phyloP scores from a whole-genome alignment of 148 eudicot genomes.

The Fagopyrum esculentum region DNA sequence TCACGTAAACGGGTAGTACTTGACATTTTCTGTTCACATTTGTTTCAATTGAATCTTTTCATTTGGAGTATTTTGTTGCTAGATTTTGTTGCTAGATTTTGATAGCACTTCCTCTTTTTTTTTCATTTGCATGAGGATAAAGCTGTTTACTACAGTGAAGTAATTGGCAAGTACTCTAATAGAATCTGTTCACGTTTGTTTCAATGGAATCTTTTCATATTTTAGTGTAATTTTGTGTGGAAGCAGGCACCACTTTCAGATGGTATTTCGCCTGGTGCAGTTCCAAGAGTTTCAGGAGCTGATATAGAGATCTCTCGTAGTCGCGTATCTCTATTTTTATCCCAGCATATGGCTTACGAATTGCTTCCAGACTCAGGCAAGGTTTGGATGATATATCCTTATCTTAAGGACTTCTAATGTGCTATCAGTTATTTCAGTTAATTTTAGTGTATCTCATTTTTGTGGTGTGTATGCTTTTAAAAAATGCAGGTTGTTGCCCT shows the following conservation, averaged over 20 bases:
- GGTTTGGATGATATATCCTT: slow-evolving; percentile 32
- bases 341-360: background rate
- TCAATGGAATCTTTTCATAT: no score
- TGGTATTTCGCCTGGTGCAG: slow-evolving; percentile 28
- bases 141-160: background rate
- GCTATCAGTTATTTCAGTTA: background rate
- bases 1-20: no score
- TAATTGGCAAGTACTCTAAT: background rate
- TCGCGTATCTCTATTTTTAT: slow-evolving; percentile 29
- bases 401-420: background rate
- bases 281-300: slow-evolving; percentile 51
- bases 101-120: background rate
- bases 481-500: slow-evolving; percentile 65
- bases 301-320: slow-evolving; percentile 73
- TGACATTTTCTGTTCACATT: background rate
- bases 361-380: background rate
- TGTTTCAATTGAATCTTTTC: background rate
- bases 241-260: slow-evolving; percentile 26
- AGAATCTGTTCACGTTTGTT: background rate
- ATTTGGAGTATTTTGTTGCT: background rate
- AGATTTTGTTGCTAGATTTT: slow-evolving; percentile 5
- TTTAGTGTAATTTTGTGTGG: background rate
- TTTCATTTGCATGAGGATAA: background rate
- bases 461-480: background rate
- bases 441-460: background rate